A percentile compares a stretch with the other conserved stretches of the same genome.
Conservation (phyloP, 257 asterid genomes). For the Plantago elongata region DNA sequence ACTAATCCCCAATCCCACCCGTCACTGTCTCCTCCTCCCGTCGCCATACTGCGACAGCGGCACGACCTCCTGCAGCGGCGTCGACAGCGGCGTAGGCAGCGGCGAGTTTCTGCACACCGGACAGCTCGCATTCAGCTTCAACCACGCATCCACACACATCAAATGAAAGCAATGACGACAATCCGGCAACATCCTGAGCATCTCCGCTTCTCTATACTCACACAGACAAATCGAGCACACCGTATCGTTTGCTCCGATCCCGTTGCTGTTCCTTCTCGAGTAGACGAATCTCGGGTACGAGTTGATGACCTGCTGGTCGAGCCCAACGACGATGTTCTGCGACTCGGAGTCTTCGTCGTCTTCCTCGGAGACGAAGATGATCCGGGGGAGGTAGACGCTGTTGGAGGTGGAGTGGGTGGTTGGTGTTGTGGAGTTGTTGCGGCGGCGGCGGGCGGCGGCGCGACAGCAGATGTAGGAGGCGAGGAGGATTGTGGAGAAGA, state of each 20-base stretch:
- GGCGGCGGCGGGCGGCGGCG: constrained; percentile 52
- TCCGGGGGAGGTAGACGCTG: constrained; percentile 70
- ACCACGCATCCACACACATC: constrained; percentile 89
- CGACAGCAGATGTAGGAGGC: constrained; percentile 86
- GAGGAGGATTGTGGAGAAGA: constrained; percentile 64
- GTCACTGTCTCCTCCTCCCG: constrained; percentile 63
- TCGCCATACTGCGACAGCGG: constrained; percentile 89
- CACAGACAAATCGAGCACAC: constrained; percentile 81
- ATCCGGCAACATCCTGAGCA: constrained; percentile 87
- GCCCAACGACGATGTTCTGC: constrained; percentile 53
- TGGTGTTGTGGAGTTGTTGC: constrained; percentile 9
- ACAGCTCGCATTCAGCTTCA: constrained; percentile 81
- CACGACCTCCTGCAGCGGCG: constrained; percentile 95
- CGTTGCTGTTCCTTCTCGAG: constrained; percentile 42
- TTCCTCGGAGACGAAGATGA: constrained; percentile 78
- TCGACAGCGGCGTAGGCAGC: constrained; percentile 86
- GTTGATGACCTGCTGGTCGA: constrained; percentile 73
- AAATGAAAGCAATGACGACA: constrained; percentile 85
- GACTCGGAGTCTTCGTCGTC: constrained; percentile 50
- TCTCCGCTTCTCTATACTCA: constrained; percentile 80
- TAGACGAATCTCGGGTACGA: constrained; percentile 72
- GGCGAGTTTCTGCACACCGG: constrained; percentile 94
- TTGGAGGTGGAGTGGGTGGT: constrained; percentile 27
- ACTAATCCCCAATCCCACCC: constrained; percentile 1
- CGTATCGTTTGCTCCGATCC: constrained; percentile 39